A percentile compares a stretch with the other conserved stretches of the same genome.
These are phyloP conservation scores for Globisporangium apiculatum DNA, from an alignment of 352 stramenopile species.

Conservation along the genomic window DNA sequence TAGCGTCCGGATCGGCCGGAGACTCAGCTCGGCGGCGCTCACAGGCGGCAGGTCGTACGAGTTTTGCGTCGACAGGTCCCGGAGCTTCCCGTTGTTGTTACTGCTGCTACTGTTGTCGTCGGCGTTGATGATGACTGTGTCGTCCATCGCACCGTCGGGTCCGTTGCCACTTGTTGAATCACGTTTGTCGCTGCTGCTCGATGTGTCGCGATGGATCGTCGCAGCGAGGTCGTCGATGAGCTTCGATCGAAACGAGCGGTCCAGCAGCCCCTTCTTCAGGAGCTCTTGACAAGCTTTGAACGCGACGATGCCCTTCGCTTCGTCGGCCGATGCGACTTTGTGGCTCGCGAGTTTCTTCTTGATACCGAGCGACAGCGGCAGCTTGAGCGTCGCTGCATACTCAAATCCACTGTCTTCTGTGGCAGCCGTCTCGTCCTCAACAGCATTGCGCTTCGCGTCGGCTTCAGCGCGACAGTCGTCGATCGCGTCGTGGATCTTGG, in stretches of 20 bases:
- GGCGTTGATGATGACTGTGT: constrained; percentile 23
- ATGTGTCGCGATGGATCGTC: constrained; percentile 27
- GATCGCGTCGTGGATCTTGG: constrained; percentile 74
- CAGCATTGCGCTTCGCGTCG: constrained; percentile 14
- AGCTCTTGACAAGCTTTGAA: constrained; percentile 78
- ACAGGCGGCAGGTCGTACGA: constrained; percentile 80
- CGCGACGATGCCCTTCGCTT: constrained; percentile 77
- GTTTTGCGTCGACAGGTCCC: constrained; percentile 71
- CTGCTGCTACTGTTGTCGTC: constrained; percentile 6
- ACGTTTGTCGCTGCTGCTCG: constrained; percentile 3
- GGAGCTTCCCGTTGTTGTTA: constrained; percentile 18
- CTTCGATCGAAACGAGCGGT: constrained; percentile 65
- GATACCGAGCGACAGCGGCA: constrained; percentile 49
- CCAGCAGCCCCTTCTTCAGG: constrained; percentile 56
- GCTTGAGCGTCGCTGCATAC: constrained; percentile 53
- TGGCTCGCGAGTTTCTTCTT: constrained; percentile 59
- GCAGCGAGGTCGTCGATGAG: constrained; percentile 43
- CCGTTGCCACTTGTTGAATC: neutral
- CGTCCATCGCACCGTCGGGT: constrained; percentile 11
- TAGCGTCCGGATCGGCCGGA: constrained; percentile 56
- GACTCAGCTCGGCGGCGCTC: constrained; percentile 62
- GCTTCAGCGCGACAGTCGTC: constrained; percentile 47
- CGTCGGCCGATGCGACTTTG: constrained; percentile 45
- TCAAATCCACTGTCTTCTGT: constrained; percentile 33
- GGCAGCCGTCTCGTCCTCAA: constrained; percentile 12